Conservation (phyloP, 371 early-diverging fungal species). For the Circinella minor region DNA sequence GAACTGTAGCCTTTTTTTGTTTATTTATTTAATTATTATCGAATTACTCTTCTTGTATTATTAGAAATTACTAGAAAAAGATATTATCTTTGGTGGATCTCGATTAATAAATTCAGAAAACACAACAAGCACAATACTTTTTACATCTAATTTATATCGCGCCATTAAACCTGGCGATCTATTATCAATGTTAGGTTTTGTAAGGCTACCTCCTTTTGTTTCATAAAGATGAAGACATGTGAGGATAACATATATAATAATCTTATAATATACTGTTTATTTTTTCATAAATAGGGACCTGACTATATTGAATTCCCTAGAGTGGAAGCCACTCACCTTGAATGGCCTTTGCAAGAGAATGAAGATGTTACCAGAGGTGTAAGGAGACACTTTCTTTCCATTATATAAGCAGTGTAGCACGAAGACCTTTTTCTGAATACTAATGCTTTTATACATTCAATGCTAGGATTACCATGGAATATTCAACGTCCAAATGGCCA, state of each 20-base stretch:
- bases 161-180: constrained; percentile 34
- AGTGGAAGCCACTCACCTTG: constrained; percentile 22
- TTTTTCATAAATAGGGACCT: constrained; percentile 21
- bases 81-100: too few relatives aligned
- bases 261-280: neutral
- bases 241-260: neutral
- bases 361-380: constrained; percentile 21
- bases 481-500: constrained; percentile 37
- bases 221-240: too few relatives aligned
- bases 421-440: too few relatives aligned
- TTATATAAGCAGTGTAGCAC: too few relatives aligned
- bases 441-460: neutral
- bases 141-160: constrained; percentile 28
- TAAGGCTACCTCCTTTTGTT: constrained; percentile 4
- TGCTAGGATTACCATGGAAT: constrained; percentile 37
- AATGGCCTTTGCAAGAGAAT: constrained; percentile 36
- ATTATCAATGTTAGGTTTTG: constrained; percentile 38
- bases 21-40: neutral
- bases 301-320: constrained; percentile 39
- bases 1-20: neutral
- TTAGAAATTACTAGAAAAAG: constrained; percentile 16
- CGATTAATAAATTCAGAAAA: too few relatives aligned
- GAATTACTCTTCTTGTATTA: neutral
- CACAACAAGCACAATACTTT: constrained; percentile 33
- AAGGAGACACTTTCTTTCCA: neutral